Conservation (phyloP, 495 filamentous ascomycete species). For the Xylaria curta region DNA sequence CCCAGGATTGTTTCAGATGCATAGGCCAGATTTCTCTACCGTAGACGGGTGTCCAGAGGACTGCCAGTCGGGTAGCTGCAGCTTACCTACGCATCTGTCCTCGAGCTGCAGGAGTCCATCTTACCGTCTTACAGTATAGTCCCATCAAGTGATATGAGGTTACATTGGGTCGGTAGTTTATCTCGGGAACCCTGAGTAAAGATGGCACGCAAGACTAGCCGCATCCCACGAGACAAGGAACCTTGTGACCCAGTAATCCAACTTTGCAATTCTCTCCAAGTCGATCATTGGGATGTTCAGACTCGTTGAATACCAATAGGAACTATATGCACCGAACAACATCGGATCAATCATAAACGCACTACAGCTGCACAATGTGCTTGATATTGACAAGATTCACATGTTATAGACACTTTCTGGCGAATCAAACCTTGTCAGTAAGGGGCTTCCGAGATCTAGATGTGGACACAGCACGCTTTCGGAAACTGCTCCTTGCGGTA, state of each 20-base stretch:
- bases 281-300: slow-evolving; percentile 9
- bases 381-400: slow-evolving; percentile 1
- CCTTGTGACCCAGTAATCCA: slow-evolving; percentile 7
- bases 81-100: slow-evolving; percentile 16
- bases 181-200: slow-evolving; percentile 20
- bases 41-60: neutral
- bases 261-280: slow-evolving; percentile 23
- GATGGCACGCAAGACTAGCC: slow-evolving; percentile 11
- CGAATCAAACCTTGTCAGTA: neutral
- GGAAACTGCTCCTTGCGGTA: neutral
- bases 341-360: neutral
- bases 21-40: slow-evolving; percentile 16
- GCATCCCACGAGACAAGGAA: slow-evolving; percentile 14
- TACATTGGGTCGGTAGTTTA: slow-evolving; percentile 24
- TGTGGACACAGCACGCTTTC: neutral
- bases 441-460: neutral
- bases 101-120: slow-evolving; percentile 22
- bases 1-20: slow-evolving; percentile 22
- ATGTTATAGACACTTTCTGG: neutral
- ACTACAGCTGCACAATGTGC: neutral
- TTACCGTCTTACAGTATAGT: slow-evolving; percentile 23
- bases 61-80: slow-evolving; percentile 27
- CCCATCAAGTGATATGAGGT: slow-evolving; percentile 28
- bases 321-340: neutral
- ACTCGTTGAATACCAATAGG: neutral